phyloP scores from a whole-genome alignment of 2,329 filamentous ascomycete genomes.

The Stagonosporopsis chrysanthemi region DNA sequence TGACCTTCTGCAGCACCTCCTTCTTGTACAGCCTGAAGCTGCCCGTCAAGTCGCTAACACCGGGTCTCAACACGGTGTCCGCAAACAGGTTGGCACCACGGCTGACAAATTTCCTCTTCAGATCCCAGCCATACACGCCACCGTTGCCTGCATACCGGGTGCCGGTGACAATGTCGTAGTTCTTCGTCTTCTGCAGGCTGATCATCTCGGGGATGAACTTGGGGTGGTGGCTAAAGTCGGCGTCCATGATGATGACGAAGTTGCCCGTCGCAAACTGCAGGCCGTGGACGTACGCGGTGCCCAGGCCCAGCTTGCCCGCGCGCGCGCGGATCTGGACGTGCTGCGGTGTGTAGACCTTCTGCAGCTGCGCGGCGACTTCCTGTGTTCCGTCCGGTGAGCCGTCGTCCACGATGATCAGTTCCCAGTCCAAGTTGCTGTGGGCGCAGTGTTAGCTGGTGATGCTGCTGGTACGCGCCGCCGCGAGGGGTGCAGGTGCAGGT shows the following conservation, averaged over 20 bases:
- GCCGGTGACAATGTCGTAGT: constrained; percentile 96
- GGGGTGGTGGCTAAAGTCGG: constrained; percentile 98
- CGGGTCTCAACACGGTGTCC: constrained; percentile 89
- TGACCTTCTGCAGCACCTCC: constrained; percentile 85
- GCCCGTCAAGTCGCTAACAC: constrained; percentile 94
- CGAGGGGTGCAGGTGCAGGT: constrained; percentile 3
- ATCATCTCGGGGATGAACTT: constrained; percentile 99
- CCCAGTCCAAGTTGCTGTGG: constrained; percentile 87
- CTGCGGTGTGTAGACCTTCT: constrained; percentile 77
- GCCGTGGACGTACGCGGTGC: constrained; percentile 94
- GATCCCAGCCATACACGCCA: constrained; percentile 95
- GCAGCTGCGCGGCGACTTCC: constrained; percentile 86
- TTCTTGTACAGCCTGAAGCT: constrained; percentile 96
- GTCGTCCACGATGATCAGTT: constrained; percentile 98
- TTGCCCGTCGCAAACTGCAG: constrained; percentile 89
- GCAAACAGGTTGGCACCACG: constrained; percentile 94
- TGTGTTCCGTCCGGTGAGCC: constrained; percentile 96
- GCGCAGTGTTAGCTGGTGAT: constrained; percentile 14
- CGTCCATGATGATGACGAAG: constrained; percentile 99
- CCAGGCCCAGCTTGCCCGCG: constrained; percentile 93
- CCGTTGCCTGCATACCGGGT: constrained; percentile 87
- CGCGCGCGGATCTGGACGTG: constrained; percentile 87
- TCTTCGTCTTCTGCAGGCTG: constrained; percentile 73
- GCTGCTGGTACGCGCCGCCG: neutral
- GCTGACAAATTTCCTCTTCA: constrained; percentile 78